Base-by-base conservation (phyloP, 331 rosid species). In the Rosa hybrid region DNA sequence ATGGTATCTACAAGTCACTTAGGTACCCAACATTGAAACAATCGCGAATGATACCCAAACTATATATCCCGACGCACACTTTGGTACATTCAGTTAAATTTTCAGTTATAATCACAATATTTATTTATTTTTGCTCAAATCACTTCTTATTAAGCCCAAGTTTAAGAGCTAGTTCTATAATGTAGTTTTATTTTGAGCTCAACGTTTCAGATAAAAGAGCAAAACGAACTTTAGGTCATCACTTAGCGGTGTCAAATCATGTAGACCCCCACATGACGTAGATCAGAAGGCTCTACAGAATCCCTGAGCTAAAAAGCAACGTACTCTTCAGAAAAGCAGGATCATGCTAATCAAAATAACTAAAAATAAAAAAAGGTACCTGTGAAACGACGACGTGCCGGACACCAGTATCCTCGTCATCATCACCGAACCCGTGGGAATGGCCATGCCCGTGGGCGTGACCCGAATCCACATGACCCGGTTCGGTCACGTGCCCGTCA, bases 321-420 rank as follows among this genome's bases (percentile, higher is more conserved):
- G 0, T 21, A 25, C 41, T 27, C 3, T 23, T 62, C 68, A 10
- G 39, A 11, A 9, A 60, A 62, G 4, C 17, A 60, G 38, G 68
- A 23, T 16, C 18, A 23, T 25, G 14, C 60, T 10, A 21, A 4
- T 9, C 20, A 41, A 4, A 59, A 21, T 48, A 6, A 11, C 2
- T 6, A 1, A 39, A 53, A 12, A 39, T 2, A 70, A 34, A 54
- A 10, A 67, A 60, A 13, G 60, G 60, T 82, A 95, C 99, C 98
- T 96, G 99, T 0, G 99, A 91, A 85, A 92, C 95, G 38, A 96
- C 97, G 75, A 93, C 95, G 87, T 96, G 99, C 25, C 98, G 87
- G 1, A 83, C 86, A 20, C 90, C 89, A 57, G 78, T 53, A 30
- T 92, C 94, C n/a, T 71, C 92, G 1, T 79, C 90, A 48, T 10